Conservation (phyloP, 371 early-diverging fungal genomes). For the Syncephalastrum sp. region DNA sequence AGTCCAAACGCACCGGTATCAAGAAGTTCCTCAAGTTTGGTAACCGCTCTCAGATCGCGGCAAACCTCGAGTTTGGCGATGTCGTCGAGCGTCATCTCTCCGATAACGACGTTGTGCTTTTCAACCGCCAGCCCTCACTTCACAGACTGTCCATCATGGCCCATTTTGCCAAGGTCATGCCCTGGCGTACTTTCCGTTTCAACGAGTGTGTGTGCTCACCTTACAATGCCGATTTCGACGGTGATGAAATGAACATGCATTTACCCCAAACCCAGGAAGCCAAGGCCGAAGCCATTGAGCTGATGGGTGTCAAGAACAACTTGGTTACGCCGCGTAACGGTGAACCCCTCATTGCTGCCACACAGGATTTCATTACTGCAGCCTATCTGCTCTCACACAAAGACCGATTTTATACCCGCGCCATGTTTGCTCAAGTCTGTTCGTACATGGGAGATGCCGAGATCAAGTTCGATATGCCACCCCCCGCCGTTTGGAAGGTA, state of each 20-base stretch:
- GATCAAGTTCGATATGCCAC: constrained; percentile 85
- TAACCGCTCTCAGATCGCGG: constrained; percentile 69
- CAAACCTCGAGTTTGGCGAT: constrained; percentile 88
- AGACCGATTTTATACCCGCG: constrained; percentile 95
- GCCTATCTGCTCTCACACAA: constrained; percentile 91
- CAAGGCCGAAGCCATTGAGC: constrained; percentile 93
- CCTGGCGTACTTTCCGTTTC: constrained; percentile 98
- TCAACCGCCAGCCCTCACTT: constrained; percentile 99
- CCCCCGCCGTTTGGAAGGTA: constrained; percentile 89
- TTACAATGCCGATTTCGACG: constrained; percentile 99
- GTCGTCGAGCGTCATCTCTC: constrained; percentile 96
- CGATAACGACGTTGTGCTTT: constrained; percentile 98
- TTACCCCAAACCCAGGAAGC: constrained; percentile 99
- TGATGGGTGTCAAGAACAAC: constrained; percentile 98
- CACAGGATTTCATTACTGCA: constrained; percentile 99
- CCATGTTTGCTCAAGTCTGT: constrained; percentile 89
- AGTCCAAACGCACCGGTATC: constrained; percentile 43
- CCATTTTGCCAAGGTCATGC: constrained; percentile 94
- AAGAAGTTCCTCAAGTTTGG: constrained; percentile 77
- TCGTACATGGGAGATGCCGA: constrained; percentile 84
- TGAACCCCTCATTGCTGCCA: constrained; percentile 98
- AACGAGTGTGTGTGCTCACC: constrained; percentile 99
- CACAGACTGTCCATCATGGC: constrained; percentile 99
- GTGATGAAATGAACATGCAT: constrained; percentile 99
- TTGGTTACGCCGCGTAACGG: constrained; percentile 98